Evolutionary conservation across 2,329 filamentous ascomycete genomes (phyloP).

Genomic region (Thermoascus crustaceus): DNA sequence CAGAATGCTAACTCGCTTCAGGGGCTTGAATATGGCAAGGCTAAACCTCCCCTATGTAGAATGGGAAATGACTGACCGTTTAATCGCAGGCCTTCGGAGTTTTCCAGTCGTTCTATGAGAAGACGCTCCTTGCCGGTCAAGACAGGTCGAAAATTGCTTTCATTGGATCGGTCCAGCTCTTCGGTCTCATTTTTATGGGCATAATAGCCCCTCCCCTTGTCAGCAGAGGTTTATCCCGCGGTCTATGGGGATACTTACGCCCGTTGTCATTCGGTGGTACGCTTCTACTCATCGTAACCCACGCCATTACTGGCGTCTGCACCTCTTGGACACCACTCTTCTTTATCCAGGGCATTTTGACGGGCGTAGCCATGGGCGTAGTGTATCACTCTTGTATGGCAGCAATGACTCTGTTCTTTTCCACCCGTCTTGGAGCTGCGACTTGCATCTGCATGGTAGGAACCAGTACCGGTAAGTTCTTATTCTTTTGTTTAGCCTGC

Average conservation of each 20-base stretch:
- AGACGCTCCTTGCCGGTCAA: constrained; percentile 14
- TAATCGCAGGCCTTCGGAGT: constrained; percentile 28
- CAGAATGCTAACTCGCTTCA: constrained; percentile 2
- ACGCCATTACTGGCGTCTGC: constrained; percentile 34
- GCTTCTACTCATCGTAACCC: constrained; percentile 28
- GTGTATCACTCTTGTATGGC: constrained; percentile 22
- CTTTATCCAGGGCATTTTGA: constrained; percentile 26
- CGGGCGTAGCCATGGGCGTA: constrained; percentile 25
- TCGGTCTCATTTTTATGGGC: constrained; percentile 33
- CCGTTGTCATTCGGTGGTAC: constrained; percentile 16
- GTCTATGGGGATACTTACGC: no score
- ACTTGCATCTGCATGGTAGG: constrained; percentile 26
- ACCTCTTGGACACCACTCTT: constrained; percentile 34
- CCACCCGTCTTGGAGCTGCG: constrained; percentile 23
- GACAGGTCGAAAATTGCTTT: constrained; percentile 29
- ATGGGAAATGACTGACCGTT: background rate
- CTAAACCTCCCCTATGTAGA: background rate
- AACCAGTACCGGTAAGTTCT: constrained; percentile 19
- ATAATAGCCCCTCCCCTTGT: constrained; percentile 27
- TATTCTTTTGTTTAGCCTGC: background rate
- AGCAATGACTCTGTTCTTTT: constrained; percentile 28
- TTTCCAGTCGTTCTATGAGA: constrained; percentile 36
- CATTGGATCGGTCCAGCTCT: constrained; percentile 36
- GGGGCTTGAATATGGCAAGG: constrained; percentile 26
- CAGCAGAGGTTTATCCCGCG: constrained; percentile 34